Evolutionary conservation across 768 basidiomycete species (phyloP), one percentile per base, ranked within the genome.

Genomic region (Butyriboletus loyo): DNA sequence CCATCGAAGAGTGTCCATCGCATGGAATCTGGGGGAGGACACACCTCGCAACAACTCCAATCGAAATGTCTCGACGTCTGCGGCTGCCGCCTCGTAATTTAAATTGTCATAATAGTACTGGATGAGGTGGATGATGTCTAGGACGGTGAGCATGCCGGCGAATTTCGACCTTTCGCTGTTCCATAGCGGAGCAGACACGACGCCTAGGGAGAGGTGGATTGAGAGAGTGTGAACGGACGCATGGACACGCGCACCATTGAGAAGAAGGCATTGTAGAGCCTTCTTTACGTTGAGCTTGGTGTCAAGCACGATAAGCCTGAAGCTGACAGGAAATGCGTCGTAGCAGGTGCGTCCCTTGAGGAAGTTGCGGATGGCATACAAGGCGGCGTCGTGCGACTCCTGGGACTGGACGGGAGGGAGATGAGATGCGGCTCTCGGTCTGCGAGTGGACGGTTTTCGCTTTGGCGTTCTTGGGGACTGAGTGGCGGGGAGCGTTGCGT

Each of bases 121-220:
- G 59, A 99, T 98, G 58, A 99, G 84, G 69, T 99, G 97, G 52
- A 99, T 98, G 69, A 99, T 94, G 71, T 99, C 97, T 52, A 93
- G 82, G n/a, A 98, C 92, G 9, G 97, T 99, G 65, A 99, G 88
- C 96, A 99, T 98, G 54, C 97, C 97, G 9, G 92, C 92, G 64
- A 99, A 99, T 37, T 78, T 83, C 5, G 92, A 95, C 54, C 82
- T 84, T 58, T 93, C 90, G 69, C 93, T 96, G 75, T 98, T 96
- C 92, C 96, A 99, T 24, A 99, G 77, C 13, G 97, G 96, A 0
- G 97, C 97, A 6, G 97, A 98, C 21, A 98, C 95, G 54, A 98
- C 95, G 56, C 94, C 96, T 97, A 67, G 7, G 39, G 42, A 46
- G 34, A 48, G 19, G 32, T 28, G 22, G 25, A 41, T 19, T 35